Evolutionary conservation across 2,329 filamentous ascomycete genomes (phyloP).

Genomic region (Aplosporella prunicola): DNA sequence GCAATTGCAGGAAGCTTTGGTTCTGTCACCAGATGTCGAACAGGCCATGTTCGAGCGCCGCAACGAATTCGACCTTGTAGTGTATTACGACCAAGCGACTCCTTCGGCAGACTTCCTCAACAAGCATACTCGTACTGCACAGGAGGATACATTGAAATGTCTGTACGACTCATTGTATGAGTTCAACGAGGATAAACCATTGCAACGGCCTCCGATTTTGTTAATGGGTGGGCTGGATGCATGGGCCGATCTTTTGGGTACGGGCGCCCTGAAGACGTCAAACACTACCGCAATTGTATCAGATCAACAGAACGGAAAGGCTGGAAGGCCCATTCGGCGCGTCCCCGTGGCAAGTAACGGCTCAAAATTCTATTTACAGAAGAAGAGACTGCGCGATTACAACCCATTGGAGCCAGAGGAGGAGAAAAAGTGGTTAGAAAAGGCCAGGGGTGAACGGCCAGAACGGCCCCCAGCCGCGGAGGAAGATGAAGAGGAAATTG

Average conservation of each 20-base stretch:
- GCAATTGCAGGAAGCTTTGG: constrained; percentile 56
- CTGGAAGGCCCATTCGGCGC: constrained; percentile 42
- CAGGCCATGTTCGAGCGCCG: constrained; percentile 61
- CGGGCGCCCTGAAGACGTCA: constrained; percentile 51
- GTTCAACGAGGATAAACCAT: constrained; percentile 69
- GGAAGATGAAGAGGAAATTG: constrained; percentile 23
- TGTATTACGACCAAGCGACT: constrained; percentile 75
- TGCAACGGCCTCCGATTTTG: constrained; percentile 65
- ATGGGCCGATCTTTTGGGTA: constrained; percentile 76
- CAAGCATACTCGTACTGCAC: constrained; percentile 33
- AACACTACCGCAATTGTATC: constrained; percentile 44
- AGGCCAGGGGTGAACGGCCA: constrained; percentile 58
- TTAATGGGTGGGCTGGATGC: constrained; percentile 74
- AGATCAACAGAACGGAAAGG: constrained; percentile 32
- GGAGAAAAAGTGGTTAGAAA: constrained; percentile 69
- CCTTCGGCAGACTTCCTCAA: constrained; percentile 49
- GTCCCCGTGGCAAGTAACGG: constrained; percentile 44
- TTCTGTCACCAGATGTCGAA: constrained; percentile 66
- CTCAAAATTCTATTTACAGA: constrained; percentile 46
- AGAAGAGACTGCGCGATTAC: constrained; percentile 48
- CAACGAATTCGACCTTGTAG: constrained; percentile 72
- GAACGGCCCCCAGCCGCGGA: constrained; percentile 25
- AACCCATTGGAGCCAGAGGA: constrained; percentile 73
- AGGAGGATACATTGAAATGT: constrained; percentile 50
- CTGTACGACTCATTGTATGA: constrained; percentile 73